These are phyloP conservation scores for Penicillium antarcticum DNA, from an alignment of 495 filamentous ascomycete species.

Conservation along the genomic window DNA sequence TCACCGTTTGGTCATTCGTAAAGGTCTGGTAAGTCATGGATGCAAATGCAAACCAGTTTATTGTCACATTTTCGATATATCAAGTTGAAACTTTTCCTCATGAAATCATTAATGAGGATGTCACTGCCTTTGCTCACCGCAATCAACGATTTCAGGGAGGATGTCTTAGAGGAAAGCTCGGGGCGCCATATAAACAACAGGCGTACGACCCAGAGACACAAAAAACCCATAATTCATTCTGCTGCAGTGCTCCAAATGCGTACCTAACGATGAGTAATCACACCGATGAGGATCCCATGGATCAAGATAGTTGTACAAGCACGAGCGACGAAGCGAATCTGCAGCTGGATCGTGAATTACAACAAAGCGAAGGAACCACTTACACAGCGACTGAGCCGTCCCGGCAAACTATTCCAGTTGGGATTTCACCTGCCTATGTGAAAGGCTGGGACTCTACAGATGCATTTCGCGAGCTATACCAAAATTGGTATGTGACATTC, in stretches of 20 bases:
- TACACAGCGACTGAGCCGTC: background rate
- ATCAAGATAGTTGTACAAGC: background rate
- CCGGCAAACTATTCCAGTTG: background rate
- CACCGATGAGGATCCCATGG: background rate
- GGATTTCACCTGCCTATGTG: background rate
- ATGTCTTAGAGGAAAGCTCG: background rate
- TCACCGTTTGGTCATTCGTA: background rate
- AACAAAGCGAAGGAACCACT: background rate
- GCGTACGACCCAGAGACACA: background rate
- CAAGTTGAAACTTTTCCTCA: background rate
- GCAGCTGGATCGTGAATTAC: background rate
- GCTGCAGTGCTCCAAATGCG: background rate
- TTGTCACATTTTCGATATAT: background rate
- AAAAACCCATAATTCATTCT: background rate
- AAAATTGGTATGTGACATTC: background rate
- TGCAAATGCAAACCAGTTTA: background rate
- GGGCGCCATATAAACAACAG: background rate
- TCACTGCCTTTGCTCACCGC: background rate
- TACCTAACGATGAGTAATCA: background rate
- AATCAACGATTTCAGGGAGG: background rate
- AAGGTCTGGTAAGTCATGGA: background rate
- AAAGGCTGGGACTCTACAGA: background rate
- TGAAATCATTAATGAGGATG: background rate
- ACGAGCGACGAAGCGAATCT: background rate
- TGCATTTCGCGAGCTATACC: slow-evolving; percentile 1